Base-by-base conservation (phyloP, 2,329 filamentous ascomycete species). In the Fusarium graminum region DNA sequence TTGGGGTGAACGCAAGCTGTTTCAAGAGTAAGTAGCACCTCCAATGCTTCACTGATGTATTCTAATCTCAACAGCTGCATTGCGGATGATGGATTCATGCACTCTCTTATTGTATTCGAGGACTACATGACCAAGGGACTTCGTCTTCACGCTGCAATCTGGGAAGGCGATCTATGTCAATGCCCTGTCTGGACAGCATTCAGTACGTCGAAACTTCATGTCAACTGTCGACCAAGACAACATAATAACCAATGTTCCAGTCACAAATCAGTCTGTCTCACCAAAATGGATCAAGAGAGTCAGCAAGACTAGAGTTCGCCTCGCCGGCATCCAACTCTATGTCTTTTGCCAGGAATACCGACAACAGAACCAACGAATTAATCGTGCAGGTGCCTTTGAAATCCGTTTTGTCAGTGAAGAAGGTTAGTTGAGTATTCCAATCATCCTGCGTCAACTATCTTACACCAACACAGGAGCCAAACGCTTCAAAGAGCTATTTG, bases 181-280 rank as follows among this genome's bases (percentile, higher is more conserved):
- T 87, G 85, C 67, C 87, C 87, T 2, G 81, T 90, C 10, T 90
- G 87, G 87, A 89, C 87, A 4, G 86, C 87, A 4, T 90, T 90
- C 68, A 77, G 86, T 88, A 77, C 26, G 82, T 65, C n/a, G 13
- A 10, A 17, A 17, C 13, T 12, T 30, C 26, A 19, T 14, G 22
- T 3, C 25, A 7, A 10, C 3, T 30, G 7, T 16, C 11, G 22
- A 25, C 4, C 17, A 16, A 40, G 26, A n/a, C 2, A 36, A 22
- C 52, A 32, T 39, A 52, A 39, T 53, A 58, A 67, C 38, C 34
- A 36, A 26, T 29, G 11, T 30, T 14, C 5, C 49, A 88, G 86
- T 88, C 25, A 87, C 85, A 2, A 79, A 84, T 47, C 82, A 86
- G 60, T 80, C 80, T 12, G 73, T 76, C 32, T 83, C 82, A 4